Evolutionary conservation across 371 early-diverging fungal species (phyloP), one percentile per base, ranked within the genome.

Genomic region (Lichtheimia corymbifera): DNA sequence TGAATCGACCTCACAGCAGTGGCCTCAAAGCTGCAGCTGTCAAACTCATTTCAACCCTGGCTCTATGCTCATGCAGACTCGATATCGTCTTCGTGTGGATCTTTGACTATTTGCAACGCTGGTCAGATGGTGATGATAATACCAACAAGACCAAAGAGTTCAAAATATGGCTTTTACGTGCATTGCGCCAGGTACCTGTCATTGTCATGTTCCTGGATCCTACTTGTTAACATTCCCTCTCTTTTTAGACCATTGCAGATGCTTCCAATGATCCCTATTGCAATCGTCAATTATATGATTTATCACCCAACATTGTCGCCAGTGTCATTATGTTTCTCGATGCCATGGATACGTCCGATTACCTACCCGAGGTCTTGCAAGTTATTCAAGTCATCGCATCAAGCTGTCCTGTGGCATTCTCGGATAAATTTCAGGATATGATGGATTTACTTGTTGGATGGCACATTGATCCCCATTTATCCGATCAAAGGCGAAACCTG

Each of bases 381-480:
- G 61, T 72, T 9, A 47, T 79, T 0, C 50, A 61, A 6, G 55
- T 64, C 5, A 61, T 76, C 25, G 62, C 79, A 42, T 53, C 64
- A 5, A 54, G 58, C 18, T 74, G 70, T 58, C 59, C 62, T 7
- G 60, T 65, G 13, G 58, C 65, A 13, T 73, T 79, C 62, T 62
- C 65, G 25, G 59, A 66, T 22, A 61, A 68, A 56, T 79, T 79
- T 27, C 66, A 90, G 85, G 84, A 85, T 47, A 73, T 90, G 25
- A 73, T 88, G 47, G 84, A 88, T 63, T 64, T 87, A 7, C 70
- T 91, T 5, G 81, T 88, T n/a, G 89, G 87, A 5, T 89, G 90
- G 90, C 76, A 81, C 67, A 77, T 85, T 51, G 89, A 90, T 61
- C 64, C 72, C 11, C 62, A 59, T n/a, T 53, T 84, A 20, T 64